Percentiles rank a stretch among this genome's conserved stretches.
Conservation (phyloP, 2,329 filamentous ascomycete genomes). For the Zopfia rhizophila region DNA sequence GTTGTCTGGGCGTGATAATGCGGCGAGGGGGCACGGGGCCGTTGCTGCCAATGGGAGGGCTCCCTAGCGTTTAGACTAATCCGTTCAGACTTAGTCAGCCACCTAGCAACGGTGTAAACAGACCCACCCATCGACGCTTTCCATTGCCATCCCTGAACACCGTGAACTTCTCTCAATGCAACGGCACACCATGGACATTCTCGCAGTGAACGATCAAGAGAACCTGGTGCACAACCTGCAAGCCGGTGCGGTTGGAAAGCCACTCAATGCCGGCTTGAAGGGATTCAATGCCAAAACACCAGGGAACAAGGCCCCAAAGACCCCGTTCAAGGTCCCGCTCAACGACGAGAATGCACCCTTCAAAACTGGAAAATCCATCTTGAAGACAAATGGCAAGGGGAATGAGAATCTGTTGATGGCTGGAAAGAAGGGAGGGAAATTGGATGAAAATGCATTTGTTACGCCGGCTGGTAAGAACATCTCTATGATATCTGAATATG, state of each 20-base stretch:
- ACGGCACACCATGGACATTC: conserved; percentile 67
- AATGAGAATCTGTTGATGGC: conserved; percentile 64
- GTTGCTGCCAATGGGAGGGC: conserved; percentile 18
- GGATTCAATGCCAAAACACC: conserved; percentile 80
- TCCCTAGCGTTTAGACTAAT: not conserved
- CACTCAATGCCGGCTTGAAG: conserved; percentile 72
- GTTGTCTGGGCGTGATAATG: conserved; percentile 37
- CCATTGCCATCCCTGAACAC: conserved; percentile 14
- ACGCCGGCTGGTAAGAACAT: conserved; percentile 78
- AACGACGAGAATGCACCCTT: conserved; percentile 87
- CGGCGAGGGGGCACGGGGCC: conserved; percentile 25
- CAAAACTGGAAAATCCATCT: conserved; percentile 68
- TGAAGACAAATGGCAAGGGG: conserved; percentile 66
- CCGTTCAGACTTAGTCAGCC: conserved; percentile 1
- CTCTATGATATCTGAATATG: not conserved
- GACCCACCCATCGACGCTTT: conserved; percentile 15
- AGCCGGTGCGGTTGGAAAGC: conserved; percentile 75
- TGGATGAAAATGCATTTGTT: conserved; percentile 72
- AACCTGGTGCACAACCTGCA: conserved; percentile 83
- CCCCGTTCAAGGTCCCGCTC: conserved; percentile 78
- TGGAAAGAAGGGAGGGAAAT: conserved; percentile 63
- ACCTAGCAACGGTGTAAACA: conserved; percentile 48
- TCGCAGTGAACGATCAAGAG: conserved; percentile 83
- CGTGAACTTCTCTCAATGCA: conserved; percentile 43
- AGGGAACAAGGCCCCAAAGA: conserved; percentile 79